Base-by-base conservation (phyloP, 257 asterid species). In the Fraxinus cuspidata region DNA sequence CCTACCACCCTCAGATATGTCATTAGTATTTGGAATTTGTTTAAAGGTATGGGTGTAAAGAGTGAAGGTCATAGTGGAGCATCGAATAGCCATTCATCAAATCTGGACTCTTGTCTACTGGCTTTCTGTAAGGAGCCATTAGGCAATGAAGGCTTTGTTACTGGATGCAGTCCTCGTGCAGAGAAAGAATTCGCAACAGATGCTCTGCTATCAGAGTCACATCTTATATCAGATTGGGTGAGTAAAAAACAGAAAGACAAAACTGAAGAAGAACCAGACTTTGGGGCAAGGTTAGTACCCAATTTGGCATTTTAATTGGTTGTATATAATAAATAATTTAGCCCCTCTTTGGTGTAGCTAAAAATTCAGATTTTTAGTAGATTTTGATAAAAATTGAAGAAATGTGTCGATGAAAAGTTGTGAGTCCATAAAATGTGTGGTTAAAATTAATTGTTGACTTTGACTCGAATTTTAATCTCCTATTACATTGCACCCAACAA, bases 221-320 rank as follows among this genome's bases (percentile, higher is more conserved):
- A 86, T 89, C 92, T 96, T 82, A 96, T 96, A 85, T 85, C 96
- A 70, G 97, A 96, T 82, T 96, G 98, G 98, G 92, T 82, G 74
- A 91, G 89, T 76, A 87, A 83, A 85, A 88, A 77, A 84, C 87
- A 84, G 86, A 85, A 81, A 56, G 85, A 70, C 42, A 78, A 25
- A 71, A 72, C 67, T 68, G 92, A 84, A 76, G 91, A 85, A 69
- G 99, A 93, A 78, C 89, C 95, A 71, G 99, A 96, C 82, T 96
- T 93, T 83, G 98, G 91, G 84, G 97, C 91, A 63, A 96, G 99
- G 99, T 96, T 85, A 58, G 89, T 91, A 76, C 76, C 72, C 58
- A 49, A 44, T 76, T 13, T 65, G 74, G 25, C 60, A 42, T 80
- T 77, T 35, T 71, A 53, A 58, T 38, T 64, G 69, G 34, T 51